These are phyloP conservation scores for Termitomyces sp. DNA, from an alignment of 768 basidiomycete genomes.

Conservation along the genomic window DNA sequence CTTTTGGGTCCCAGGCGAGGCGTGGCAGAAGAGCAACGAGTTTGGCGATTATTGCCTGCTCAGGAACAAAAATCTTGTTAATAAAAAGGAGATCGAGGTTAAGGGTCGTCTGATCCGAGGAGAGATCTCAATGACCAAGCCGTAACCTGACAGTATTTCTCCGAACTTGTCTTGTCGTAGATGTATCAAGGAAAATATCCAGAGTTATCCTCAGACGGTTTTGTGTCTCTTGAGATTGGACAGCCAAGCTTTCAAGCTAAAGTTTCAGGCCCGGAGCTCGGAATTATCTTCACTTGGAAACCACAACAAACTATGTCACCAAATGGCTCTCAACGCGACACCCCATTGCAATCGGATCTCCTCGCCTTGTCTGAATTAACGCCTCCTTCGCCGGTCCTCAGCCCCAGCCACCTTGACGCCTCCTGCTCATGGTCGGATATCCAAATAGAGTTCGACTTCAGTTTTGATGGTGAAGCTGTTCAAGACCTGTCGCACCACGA, in stretches of 20 bases:
- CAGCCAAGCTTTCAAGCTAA: neutral
- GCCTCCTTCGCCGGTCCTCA: conserved; percentile 43
- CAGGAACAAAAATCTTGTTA: conserved; percentile 45
- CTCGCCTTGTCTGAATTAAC: conserved; percentile 29
- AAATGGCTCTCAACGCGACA: neutral
- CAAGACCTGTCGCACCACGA: neutral
- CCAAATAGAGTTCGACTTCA: conserved; percentile 39
- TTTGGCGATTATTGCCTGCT: conserved; percentile 93
- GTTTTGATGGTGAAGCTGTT: conserved; percentile 1
- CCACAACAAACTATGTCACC: neutral
- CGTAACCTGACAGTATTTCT: neutral
- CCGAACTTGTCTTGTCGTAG: neutral
- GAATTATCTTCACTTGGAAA: neutral
- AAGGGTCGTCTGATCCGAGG: conserved; percentile 11
- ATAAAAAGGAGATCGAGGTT: conserved; percentile 27
- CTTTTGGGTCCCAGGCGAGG: conserved; percentile 72
- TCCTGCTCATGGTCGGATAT: conserved; percentile 42
- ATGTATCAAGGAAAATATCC: neutral
- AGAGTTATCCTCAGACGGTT: neutral
- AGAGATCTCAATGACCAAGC: conserved; percentile 3
- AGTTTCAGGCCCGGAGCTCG: neutral
- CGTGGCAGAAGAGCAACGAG: conserved; percentile 63
- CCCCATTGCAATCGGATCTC: conserved; percentile 16
- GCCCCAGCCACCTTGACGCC: conserved; percentile 27
- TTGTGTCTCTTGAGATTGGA: neutral